A percentile compares a stretch with the other conserved stretches of the same genome.
Conservation (phyloP, 2,329 filamentous ascomycete genomes). For the Phyllosticta paracitricarpa region DNA sequence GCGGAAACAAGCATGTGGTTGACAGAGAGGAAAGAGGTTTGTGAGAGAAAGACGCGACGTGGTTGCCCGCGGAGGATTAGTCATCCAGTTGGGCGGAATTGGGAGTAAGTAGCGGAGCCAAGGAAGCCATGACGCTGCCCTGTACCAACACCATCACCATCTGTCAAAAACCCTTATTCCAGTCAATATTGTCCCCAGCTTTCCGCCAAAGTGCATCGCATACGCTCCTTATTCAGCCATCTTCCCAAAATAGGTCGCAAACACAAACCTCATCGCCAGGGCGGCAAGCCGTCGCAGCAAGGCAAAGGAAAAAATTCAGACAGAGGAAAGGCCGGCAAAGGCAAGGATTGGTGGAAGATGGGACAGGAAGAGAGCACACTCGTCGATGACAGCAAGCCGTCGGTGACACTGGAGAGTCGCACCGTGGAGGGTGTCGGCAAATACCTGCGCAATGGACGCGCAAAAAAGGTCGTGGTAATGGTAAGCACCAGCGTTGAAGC, state of each 20-base stretch:
- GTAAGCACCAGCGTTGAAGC: constrained; percentile 25
- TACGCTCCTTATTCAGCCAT: background rate
- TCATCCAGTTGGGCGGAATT: background rate
- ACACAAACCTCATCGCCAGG: constrained; percentile 29
- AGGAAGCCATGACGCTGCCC: background rate
- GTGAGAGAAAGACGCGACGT: too few species aligned
- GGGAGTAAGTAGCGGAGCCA: too few species aligned
- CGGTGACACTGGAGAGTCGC: constrained; percentile 57
- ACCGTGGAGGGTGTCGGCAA: constrained; percentile 67
- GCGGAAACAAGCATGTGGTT: too few species aligned
- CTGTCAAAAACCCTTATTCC: background rate
- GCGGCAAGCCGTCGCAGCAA: constrained; percentile 21
- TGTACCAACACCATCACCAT: background rate
- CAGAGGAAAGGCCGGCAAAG: constrained; percentile 16
- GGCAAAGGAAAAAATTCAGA: constrained; percentile 18
- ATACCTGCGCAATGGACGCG: constrained; percentile 61
- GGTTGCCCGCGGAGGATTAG: background rate
- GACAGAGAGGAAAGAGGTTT: too few species aligned
- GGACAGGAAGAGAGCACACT: constrained; percentile 72
- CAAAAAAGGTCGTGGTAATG: constrained; percentile 71
- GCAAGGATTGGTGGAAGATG: constrained; percentile 50
- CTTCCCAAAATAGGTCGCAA: constrained; percentile 42
- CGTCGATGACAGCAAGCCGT: constrained; percentile 54
- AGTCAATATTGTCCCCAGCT: background rate
- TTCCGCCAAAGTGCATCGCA: background rate